Evolutionary conservation across 352 stramenopile species (phyloP), one percentile per base, ranked within the genome.

Genomic region (Phytopythium vexans): DNA sequence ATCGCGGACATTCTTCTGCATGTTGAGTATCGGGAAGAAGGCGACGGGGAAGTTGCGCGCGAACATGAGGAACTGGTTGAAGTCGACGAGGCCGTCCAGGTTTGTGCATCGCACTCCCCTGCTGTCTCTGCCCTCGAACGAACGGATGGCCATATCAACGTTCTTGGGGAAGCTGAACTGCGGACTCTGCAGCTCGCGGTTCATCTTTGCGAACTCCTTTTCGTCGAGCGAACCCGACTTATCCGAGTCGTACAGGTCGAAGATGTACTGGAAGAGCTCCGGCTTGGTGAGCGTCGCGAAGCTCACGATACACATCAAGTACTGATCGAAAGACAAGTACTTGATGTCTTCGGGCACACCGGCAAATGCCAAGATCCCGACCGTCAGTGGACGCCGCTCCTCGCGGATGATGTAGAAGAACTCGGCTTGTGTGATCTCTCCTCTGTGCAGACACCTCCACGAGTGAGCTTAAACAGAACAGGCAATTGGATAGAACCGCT

Each of bases 371-470:
- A 88, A 67, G 36, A 89, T 75, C 15, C 79, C 77, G 15, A 72
- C 59, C 35, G 76, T 87, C 47, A 89, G 55, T 9, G 72, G 65
- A 0, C 77, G 59, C n/a, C 62, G 58, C 6, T 82, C 71, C 35
- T 89, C 79, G 33, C 74, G 73, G 52, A 88, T 76, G 63, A 89
- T 87, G 40, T 71, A 87, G 56, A 84, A 89, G 44, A 89, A 87
- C 54, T 89, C 79, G 2, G 74, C 74, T 37, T 88, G 79, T 12
- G 62, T 89, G 58, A 89, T 82, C 53, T 89, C 79, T 5, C 79
- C 79, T 3, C 78, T 89, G 21, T 34, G n/a, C 12, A 49, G 31
- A 45, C 42, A 10, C 11, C 36, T 14, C 42, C 10, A 37, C 3
- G 11, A 27, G 32, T 10, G 43, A 31, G 11, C 27, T 27, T 27